Percentiles rank a stretch among this genome's conserved stretches.
Evolutionary conservation across 2,329 filamentous ascomycete genomes (phyloP).

Genomic region (Coniochaeta ligniaria): DNA sequence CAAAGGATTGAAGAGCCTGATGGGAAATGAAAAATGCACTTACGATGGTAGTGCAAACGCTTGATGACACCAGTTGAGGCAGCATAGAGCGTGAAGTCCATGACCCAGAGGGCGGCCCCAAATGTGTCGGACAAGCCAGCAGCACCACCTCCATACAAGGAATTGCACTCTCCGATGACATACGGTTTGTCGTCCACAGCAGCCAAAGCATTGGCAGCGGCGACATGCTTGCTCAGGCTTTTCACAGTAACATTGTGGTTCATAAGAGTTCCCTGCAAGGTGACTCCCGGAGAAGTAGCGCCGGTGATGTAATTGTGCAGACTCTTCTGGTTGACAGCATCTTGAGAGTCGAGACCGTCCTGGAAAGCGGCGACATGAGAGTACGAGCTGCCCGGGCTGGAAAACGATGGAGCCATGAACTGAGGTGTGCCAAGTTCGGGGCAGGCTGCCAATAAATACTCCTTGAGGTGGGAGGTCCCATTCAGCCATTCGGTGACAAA

Average conservation of each 20-base stretch:
- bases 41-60: slow-evolving; percentile 8
- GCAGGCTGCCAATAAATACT: neutral
- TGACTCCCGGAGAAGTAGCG: slow-evolving; percentile 25
- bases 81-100: slow-evolving; percentile 26
- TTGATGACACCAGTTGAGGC: slow-evolving; percentile 5
- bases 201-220: slow-evolving; percentile 21
- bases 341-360: slow-evolving; percentile 6
- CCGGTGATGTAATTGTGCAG: slow-evolving; percentile 23
- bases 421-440: neutral
- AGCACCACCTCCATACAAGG: slow-evolving; percentile 27
- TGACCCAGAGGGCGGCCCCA: slow-evolving; percentile 40
- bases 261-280: slow-evolving; percentile 28
- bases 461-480: neutral
- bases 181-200: slow-evolving; percentile 25
- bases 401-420: neutral
- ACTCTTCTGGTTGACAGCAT: slow-evolving; percentile 14
- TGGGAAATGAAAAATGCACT: too few relatives aligned
- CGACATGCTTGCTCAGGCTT: slow-evolving; percentile 18
- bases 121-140: slow-evolving; percentile 37
- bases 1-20: too few relatives aligned
- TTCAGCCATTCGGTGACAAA: slow-evolving; percentile 14
- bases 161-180: slow-evolving; percentile 41
- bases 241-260: slow-evolving; percentile 27
- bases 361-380: neutral
- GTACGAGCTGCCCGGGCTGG: neutral